phyloP scores from a whole-genome alignment of 106 monocot genomes.

The Acorus gramineus region DNA sequence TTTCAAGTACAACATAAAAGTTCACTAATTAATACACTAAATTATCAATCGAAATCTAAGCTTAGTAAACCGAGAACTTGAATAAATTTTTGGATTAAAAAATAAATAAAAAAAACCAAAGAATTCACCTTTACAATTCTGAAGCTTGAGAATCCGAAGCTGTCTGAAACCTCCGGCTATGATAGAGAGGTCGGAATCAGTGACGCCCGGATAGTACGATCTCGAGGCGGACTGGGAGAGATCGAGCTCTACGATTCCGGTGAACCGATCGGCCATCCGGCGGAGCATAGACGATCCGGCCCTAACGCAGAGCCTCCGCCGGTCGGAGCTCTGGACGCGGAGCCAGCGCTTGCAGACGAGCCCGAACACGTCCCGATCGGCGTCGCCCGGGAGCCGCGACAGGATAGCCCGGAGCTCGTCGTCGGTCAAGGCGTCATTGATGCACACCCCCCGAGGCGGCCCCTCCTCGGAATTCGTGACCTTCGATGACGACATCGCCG shows the following conservation, averaged over 20 bases:
- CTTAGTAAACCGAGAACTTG: too few species aligned
- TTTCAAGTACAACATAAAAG: too few species aligned
- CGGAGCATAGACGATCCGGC: slow-evolving; percentile 75
- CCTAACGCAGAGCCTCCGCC: slow-evolving; percentile 54
- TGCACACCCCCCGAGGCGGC: slow-evolving; percentile 19
- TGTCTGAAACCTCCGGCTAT: slow-evolving; percentile 39
- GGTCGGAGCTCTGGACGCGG: slow-evolving; percentile 61
- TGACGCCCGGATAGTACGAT: slow-evolving; percentile 81
- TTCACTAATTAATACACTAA: too few species aligned
- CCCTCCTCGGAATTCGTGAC: too few species aligned
- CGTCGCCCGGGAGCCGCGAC: slow-evolving; percentile 32
- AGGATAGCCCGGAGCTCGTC: slow-evolving; percentile 69
- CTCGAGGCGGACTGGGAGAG: slow-evolving; percentile 72
- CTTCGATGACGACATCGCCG: too few species aligned
- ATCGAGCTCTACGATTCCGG: slow-evolving; percentile 58
- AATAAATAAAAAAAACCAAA: slow-evolving; percentile 5
- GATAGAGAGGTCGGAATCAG: slow-evolving; percentile 67
- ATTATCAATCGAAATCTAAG: too few species aligned
- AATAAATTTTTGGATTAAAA: too few species aligned
- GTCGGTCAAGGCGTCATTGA: slow-evolving; percentile 71
- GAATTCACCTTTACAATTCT: slow-evolving; percentile 76
- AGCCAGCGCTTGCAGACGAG: slow-evolving; percentile 95
- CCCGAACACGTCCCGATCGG: slow-evolving; percentile 58
- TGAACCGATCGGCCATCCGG: slow-evolving; percentile 64
- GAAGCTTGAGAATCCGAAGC: slow-evolving; percentile 38